phyloP scores from a whole-genome alignment of 2,329 filamentous ascomycete genomes.

The Fusarium duplospermum region DNA sequence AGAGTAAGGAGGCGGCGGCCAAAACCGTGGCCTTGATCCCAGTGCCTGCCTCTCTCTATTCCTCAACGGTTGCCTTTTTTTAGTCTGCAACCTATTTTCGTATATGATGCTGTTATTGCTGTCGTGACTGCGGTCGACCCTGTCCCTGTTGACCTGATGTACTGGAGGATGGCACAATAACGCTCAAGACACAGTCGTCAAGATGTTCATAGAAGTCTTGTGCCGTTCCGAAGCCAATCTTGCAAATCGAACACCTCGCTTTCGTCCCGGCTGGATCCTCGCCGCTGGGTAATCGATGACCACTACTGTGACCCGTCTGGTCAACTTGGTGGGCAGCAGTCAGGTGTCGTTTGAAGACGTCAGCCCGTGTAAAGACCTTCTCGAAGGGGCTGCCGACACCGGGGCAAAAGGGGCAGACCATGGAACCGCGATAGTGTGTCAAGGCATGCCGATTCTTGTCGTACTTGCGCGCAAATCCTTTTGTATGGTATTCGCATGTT shows the following conservation, averaged over 20 bases:
- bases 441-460: slow-evolving; percentile 97
- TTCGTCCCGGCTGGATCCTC: slow-evolving; percentile 59
- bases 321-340: slow-evolving; percentile 94
- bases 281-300: slow-evolving; percentile 56
- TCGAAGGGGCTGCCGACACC: slow-evolving; percentile 88
- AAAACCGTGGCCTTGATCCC: slow-evolving; percentile 16
- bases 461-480: slow-evolving; percentile 96
- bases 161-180: slow-evolving; percentile 60
- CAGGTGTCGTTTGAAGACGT: slow-evolving; percentile 96
- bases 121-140: slow-evolving; percentile 19
- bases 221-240: slow-evolving; percentile 80
- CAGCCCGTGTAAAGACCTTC: slow-evolving; percentile 95
- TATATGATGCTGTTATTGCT: slow-evolving; percentile 5
- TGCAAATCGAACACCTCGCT: slow-evolving; percentile 92
- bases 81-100: not conserved
- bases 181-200: slow-evolving; percentile 73
- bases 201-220: slow-evolving; percentile 99
- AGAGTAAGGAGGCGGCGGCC: not conserved
- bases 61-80: not conserved
- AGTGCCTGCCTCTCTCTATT: not conserved
- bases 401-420: slow-evolving; percentile 97
- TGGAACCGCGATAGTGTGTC: slow-evolving; percentile 97
- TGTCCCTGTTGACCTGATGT: slow-evolving; percentile 13
- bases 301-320: slow-evolving; percentile 89
- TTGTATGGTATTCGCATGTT: slow-evolving; percentile 92